Conservation (phyloP, 2,329 filamentous ascomycete species). For the Colletotrichum noveboracense region DNA sequence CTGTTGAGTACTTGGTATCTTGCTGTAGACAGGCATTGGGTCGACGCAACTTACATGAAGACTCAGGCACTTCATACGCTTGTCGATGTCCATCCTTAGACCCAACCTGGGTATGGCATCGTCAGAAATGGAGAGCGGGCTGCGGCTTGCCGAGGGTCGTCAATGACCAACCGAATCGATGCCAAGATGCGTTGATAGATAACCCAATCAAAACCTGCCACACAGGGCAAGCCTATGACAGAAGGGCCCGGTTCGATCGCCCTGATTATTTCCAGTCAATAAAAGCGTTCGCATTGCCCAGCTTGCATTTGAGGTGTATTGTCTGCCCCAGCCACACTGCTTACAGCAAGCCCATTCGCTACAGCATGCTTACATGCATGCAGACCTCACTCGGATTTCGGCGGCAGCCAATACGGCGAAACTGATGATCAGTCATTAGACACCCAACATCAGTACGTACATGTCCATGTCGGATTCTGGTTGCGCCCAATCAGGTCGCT, state of each 20-base stretch:
- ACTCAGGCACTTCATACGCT: neutral
- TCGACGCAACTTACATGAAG: neutral
- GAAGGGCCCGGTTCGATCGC: neutral
- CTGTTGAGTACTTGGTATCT: neutral
- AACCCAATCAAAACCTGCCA: neutral
- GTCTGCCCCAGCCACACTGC: neutral
- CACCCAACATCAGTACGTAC: neutral
- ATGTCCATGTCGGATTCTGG: neutral
- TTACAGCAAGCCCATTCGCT: neutral
- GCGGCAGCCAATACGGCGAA: neutral
- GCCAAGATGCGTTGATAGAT: neutral
- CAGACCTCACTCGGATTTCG: neutral
- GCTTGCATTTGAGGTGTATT: neutral
- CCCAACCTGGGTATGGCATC: neutral
- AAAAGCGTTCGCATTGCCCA: accelerated
- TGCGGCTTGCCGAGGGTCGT: neutral
- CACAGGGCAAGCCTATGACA: accelerated
- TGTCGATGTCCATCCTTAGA: neutral
- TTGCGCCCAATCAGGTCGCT: neutral
- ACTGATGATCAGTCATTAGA: neutral
- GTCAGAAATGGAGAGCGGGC: accelerated
- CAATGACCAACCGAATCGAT: neutral
- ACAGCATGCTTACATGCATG: neutral
- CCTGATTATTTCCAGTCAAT: neutral
- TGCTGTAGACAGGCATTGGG: neutral